phyloP scores from a whole-genome alignment of 441 rosid genomes.

The Euphorbia celastroides region DNA sequence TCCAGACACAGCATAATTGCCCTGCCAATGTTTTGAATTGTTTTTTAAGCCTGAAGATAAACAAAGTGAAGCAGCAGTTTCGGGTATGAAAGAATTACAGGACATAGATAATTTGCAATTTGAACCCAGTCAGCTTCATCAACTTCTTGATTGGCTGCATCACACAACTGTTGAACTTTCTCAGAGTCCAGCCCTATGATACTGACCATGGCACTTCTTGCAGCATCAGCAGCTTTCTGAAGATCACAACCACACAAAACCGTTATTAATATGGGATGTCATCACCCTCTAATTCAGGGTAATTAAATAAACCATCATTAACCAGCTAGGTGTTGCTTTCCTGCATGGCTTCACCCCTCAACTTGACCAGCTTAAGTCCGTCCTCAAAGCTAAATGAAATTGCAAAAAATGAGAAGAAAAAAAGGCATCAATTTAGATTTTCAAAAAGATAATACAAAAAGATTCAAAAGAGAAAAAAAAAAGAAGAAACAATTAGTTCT shows the following conservation, averaged over 20 bases:
- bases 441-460: neutral
- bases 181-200: constrained; percentile 72
- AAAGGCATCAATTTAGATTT: constrained; percentile 13
- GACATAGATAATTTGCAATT: constrained; percentile 6
- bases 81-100: constrained; percentile 10
- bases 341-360: constrained; percentile 98
- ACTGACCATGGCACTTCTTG: constrained; percentile 93
- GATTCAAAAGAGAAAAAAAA: neutral
- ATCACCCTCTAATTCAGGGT: neutral
- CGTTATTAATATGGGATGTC: constrained; percentile 2
- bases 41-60: neutral
- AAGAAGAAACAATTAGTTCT: neutral
- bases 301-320: constrained; percentile 3
- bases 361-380: constrained; percentile 92
- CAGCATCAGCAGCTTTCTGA: constrained; percentile 97
- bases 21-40: constrained; percentile 37
- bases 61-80: neutral
- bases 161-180: neutral
- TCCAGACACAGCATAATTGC: constrained; percentile 96
- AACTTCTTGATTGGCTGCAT: constrained; percentile 7
- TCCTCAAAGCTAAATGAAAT: constrained; percentile 96
- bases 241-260: neutral
- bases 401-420: too few relatives aligned
- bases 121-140: constrained; percentile 3
- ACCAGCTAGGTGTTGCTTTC: constrained; percentile 26